Percentiles rank a stretch among this genome's conserved stretches.
phyloP scores from a whole-genome alignment of 1,139 yeast genomes.

The Citeromyces hawaiiensis region DNA sequence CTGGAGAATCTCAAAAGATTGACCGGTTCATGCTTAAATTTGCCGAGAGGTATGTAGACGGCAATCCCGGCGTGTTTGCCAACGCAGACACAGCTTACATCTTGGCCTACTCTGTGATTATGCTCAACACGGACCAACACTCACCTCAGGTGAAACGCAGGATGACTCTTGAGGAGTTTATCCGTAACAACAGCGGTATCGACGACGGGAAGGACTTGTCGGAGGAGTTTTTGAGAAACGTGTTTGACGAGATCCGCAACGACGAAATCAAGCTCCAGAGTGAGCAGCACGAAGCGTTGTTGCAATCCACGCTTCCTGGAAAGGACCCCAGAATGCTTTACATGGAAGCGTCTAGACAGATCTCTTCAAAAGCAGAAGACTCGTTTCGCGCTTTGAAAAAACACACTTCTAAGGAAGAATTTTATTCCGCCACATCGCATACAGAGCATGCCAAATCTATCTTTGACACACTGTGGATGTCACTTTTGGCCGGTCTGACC shows the following conservation, averaged over 20 bases:
- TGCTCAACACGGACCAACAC: conserved; percentile 91
- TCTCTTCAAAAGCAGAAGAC: conserved; percentile 80
- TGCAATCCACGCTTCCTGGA: conserved; percentile 57
- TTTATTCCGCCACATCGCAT: conserved; percentile 41
- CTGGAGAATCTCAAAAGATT: conserved; percentile 97
- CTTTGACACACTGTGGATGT: conserved; percentile 95
- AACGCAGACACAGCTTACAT: conserved; percentile 93
- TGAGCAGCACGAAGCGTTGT: conserved; percentile 86
- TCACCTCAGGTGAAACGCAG: conserved; percentile 74
- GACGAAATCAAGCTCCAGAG: conserved; percentile 86
- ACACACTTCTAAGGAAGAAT: conserved; percentile 14
- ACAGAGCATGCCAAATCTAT: conserved; percentile 87
- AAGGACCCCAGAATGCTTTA: conserved; percentile 79
- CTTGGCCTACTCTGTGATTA: conserved; percentile 80
- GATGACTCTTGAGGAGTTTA: conserved; percentile 81
- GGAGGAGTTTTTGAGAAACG: conserved; percentile 48
- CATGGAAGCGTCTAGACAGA: conserved; percentile 82
- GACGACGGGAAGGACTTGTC: conserved; percentile 86
- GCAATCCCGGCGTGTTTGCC: conserved; percentile 75
- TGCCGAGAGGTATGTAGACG: conserved; percentile 83
- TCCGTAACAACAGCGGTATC: conserved; percentile 82
- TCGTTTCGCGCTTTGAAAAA: conserved; percentile 63
- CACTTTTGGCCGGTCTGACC: conserved; percentile 84
- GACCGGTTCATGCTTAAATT: conserved; percentile 94
- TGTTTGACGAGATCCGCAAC: conserved; percentile 63